Base-by-base conservation (phyloP, 441 rosid genomes). In the Metrosideros polymorpha region DNA sequence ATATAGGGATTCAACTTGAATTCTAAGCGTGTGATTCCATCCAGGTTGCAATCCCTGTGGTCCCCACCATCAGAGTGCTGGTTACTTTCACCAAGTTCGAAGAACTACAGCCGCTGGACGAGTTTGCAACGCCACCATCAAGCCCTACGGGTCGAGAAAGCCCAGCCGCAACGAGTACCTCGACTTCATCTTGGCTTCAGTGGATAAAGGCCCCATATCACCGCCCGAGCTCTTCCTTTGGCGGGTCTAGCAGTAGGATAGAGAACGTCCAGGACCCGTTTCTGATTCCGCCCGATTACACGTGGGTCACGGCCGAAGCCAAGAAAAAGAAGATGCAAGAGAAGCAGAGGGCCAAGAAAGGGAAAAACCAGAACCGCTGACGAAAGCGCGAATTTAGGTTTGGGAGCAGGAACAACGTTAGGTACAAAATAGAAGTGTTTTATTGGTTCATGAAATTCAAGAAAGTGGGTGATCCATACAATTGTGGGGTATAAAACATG, bases 41-140 rank as follows among this genome's bases (percentile, higher is more conserved):
- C 53, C 93, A 98, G 99, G 99, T 96, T 89, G 98, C 99, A 83
- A 98, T 98, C 59, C 99, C 99, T 0, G 99, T 98, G 90, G 92
- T 98, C 86, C 99, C 99, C 32, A 97, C 99, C 50, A 96, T 98
- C 88, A 94, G 96, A 91, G 99, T 98, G 57, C 89, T 98, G 51
- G 98, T 97, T 24, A 98, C 99, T 42, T 98, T 98, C 84, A 94
- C 99, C 5, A 98, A 96, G 92, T 97, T 97, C 54, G 99, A 96
- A 92, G 99, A 98, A 91, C 89, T 97, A 83, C 94, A 95, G 93
- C 94, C 97, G 6, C 76, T 92, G 83, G 99, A 98, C 19, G 98
- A 98, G 91, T 98, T 98, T 89, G 91, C 92, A n/a, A 97, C 99
- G 0, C 99, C 99, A 3, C 98, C 99, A 49, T 94, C 99, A 35